A percentile compares a stretch with the other conserved stretches of the same genome.
Evolutionary conservation across 2,329 filamentous ascomycete genomes (phyloP).

Genomic region (Aureobasidium sp.): DNA sequence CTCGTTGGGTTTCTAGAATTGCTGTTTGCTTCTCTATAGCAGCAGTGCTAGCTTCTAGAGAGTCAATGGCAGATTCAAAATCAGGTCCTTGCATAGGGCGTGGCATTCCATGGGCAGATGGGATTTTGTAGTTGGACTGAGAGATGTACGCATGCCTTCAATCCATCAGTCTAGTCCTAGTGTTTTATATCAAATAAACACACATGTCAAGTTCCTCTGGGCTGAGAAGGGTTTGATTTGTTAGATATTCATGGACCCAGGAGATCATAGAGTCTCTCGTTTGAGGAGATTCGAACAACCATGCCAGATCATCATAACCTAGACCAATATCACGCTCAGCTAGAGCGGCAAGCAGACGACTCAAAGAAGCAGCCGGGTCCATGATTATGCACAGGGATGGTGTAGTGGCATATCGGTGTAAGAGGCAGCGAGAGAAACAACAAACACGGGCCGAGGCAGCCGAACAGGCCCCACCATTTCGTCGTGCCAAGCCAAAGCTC

Average conservation of each 20-base stretch:
- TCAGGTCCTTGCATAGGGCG: constrained; percentile 52
- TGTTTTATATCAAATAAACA: constrained; percentile 23
- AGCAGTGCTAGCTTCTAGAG: constrained; percentile 57
- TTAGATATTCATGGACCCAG: constrained; percentile 41
- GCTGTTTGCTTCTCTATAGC: constrained; percentile 57
- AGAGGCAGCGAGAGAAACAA: background rate
- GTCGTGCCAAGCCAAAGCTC: constrained; percentile 3
- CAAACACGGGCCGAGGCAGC: constrained; percentile 1
- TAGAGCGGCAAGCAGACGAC: constrained; percentile 35
- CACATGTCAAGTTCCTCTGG: constrained; percentile 42
- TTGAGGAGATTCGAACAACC: constrained; percentile 36
- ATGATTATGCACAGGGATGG: background rate
- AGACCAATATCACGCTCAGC: constrained; percentile 37
- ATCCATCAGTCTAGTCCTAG: background rate
- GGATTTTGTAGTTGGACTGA: background rate
- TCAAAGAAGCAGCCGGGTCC: constrained; percentile 17
- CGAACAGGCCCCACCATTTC: background rate
- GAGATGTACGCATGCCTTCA: background rate
- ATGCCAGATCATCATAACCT: constrained; percentile 38
- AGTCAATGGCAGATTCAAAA: constrained; percentile 51
- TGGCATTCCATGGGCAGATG: background rate
- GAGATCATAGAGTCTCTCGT: constrained; percentile 32
- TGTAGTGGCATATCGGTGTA: background rate
- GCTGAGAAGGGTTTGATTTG: constrained; percentile 38
- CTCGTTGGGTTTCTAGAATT: constrained; percentile 53